Base-by-base conservation (phyloP, 2,329 filamentous ascomycete genomes). In the Aaosphaeria arxii region DNA sequence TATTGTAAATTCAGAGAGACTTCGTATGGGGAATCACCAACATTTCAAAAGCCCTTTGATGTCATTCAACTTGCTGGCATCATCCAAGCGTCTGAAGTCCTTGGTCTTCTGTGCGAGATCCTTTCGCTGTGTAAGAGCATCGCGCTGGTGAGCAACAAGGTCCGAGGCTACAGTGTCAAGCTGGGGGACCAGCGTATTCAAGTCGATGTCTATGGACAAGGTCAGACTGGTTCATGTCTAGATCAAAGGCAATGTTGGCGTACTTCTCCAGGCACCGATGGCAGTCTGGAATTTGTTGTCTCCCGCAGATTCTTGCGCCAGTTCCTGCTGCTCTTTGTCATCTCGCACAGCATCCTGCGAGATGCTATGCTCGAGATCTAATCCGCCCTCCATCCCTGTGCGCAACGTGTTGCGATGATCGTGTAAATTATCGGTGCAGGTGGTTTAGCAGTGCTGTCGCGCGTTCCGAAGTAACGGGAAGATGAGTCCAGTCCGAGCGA, bases 71-170 rank as follows among this genome's bases (percentile, higher is more conserved):
- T 97, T 99, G 48, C 82, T 83, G 7, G 87, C 76, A 76, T 99
- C 91, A 60, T 97, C 92, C 7, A 95, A 80, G 70, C 96, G 97
- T 52, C 91, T 81, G 61, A 97, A 99, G 62, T 97, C 92, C 65
- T 99, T 99, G 1, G 94, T 99, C 78, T 96, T 97, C 67, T 96
- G 91, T n/a, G 95, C 94, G 17, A 99, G 78, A 52, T 99, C 95
- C 68, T 99, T 99, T 45, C 94, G 83, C 69, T 99, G 92, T 0
- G 96, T 86, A 4, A 96, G 87, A n/a, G 92, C 89, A 71, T 97
- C 94, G 61, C 91, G 84, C 67, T 99, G 95, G 67, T 95, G 91
- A 42, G 88, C 78, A 45, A 97, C 90, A 53, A 99, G 90, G 62
- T 97, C 94, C 7, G 91, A 92, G n/a, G 94, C 94, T 4, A 91